A percentile compares a stretch with the other conserved stretches of the same genome.
phyloP scores from a whole-genome alignment of 2,329 filamentous ascomycete genomes.

The Fusarium circinatum region DNA sequence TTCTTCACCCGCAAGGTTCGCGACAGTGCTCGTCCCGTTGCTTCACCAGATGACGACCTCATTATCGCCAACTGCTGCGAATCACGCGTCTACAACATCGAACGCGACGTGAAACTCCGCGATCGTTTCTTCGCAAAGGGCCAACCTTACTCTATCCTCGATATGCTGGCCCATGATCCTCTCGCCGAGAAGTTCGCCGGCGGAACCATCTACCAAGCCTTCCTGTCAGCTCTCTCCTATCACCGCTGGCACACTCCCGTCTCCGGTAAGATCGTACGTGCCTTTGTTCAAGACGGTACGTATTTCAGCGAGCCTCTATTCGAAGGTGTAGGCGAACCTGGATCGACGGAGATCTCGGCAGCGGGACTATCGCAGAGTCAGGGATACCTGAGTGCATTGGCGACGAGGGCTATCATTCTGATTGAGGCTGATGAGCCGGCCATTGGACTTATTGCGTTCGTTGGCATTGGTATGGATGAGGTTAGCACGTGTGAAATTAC shows the following conservation, averaged over 20 bases:
- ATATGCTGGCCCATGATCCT: slow-evolving; percentile 70
- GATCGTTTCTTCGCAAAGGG: slow-evolving; percentile 76
- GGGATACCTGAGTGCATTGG: slow-evolving; percentile 74
- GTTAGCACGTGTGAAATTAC: slow-evolving; percentile 79
- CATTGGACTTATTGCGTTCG: slow-evolving; percentile 76
- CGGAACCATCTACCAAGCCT: slow-evolving; percentile 77
- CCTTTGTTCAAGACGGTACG: slow-evolving; percentile 69
- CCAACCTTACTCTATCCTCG: slow-evolving; percentile 72
- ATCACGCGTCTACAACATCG: slow-evolving; percentile 66
- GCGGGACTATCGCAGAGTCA: slow-evolving; percentile 63
- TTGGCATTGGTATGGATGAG: slow-evolving; percentile 81
- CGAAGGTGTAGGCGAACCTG: slow-evolving; percentile 47
- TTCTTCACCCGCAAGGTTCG: slow-evolving; percentile 73
- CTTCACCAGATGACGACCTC: slow-evolving; percentile 61
- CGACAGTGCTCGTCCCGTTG: slow-evolving; percentile 66
- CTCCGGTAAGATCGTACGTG: slow-evolving; percentile 66
- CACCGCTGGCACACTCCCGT: slow-evolving; percentile 80
- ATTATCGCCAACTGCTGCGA: slow-evolving; percentile 74
- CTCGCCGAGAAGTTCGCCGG: slow-evolving; percentile 65
- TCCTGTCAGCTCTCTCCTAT: slow-evolving; percentile 73
- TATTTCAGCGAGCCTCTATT: slow-evolving; percentile 72
- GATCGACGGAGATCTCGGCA: slow-evolving; percentile 49
- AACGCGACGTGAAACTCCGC: slow-evolving; percentile 60
- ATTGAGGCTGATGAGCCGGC: slow-evolving; percentile 74
- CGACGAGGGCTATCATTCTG: slow-evolving; percentile 75